phyloP scores from a whole-genome alignment of 2,329 filamentous ascomycete genomes.

The Clonostachys byssicola region DNA sequence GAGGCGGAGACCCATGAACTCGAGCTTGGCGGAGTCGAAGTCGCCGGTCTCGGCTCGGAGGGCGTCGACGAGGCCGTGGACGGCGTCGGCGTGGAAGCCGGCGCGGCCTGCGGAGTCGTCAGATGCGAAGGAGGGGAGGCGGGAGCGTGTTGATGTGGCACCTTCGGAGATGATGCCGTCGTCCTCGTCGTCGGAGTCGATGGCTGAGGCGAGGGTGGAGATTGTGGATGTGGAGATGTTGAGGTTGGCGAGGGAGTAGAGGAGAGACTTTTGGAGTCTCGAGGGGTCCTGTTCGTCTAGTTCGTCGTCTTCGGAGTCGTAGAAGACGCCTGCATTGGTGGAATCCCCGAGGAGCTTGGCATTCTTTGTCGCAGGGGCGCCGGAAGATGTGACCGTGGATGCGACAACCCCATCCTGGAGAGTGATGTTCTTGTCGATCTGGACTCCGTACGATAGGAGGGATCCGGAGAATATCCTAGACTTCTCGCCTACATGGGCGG shows the following conservation, averaged over 20 bases:
- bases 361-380: constrained; percentile 30
- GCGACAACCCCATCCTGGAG: constrained; percentile 27
- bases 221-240: constrained; percentile 51
- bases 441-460: constrained; percentile 75
- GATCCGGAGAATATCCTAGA: constrained; percentile 68
- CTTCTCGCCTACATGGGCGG: constrained; percentile 65
- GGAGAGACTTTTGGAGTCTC: constrained; percentile 47
- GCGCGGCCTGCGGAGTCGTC: constrained; percentile 56
- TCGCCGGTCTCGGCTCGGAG: constrained; percentile 71
- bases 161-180: constrained; percentile 50
- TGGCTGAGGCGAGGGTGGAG: constrained; percentile 60
- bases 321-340: constrained; percentile 46
- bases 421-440: constrained; percentile 58
- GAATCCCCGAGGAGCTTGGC: constrained; percentile 38
- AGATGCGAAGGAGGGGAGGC: constrained; percentile 68
- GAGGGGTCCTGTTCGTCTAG: constrained; percentile 44
- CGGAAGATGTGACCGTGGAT: constrained; percentile 27
- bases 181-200: constrained; percentile 62
- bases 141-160: constrained; percentile 49
- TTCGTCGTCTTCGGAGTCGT: constrained; percentile 42
- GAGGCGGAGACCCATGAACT: constrained; percentile 91
- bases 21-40: constrained; percentile 78
- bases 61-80: constrained; percentile 81
- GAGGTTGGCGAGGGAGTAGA: constrained; percentile 48
- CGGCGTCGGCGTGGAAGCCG: constrained; percentile 82